phyloP scores from a whole-genome alignment of 768 basidiomycete species.

The Lactarius sanguifluus region DNA sequence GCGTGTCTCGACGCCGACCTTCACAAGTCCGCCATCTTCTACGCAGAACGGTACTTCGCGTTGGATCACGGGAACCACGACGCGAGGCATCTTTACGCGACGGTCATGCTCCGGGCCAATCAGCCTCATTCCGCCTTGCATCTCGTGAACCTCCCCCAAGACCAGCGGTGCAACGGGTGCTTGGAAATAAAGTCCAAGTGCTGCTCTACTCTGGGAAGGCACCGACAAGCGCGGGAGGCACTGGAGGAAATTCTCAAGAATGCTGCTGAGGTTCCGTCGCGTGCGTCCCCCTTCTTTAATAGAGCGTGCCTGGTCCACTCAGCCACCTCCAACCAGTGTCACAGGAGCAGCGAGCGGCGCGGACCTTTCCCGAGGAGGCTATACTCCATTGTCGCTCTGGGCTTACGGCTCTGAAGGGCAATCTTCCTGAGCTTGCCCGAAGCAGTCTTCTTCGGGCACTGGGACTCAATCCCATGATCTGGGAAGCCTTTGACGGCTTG shows the following conservation, averaged over 20 bases:
- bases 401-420: constrained; percentile 72
- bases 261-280: constrained; percentile 50
- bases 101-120: constrained; percentile 63
- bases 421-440: constrained; percentile 71
- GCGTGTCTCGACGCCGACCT: constrained; percentile 81
- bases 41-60: constrained; percentile 80
- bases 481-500: constrained; percentile 91
- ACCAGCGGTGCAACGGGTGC: constrained; percentile 69
- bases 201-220: constrained; percentile 67
- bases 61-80: constrained; percentile 73
- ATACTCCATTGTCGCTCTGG: constrained; percentile 77
- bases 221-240: constrained; percentile 73
- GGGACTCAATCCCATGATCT: constrained; percentile 71
- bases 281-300: constrained; percentile 43
- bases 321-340: constrained; percentile 45
- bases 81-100: constrained; percentile 83
- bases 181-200: constrained; percentile 78
- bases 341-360: constrained; percentile 51
- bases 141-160: constrained; percentile 62
- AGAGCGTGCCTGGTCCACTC: constrained; percentile 21
- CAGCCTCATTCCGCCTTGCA: constrained; percentile 75
- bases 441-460: constrained; percentile 71
- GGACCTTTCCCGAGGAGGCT: constrained; percentile 68
- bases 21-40: constrained; percentile 78
- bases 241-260: constrained; percentile 62